phyloP scores from a whole-genome alignment of 176 grass and related monocot species.

The Pontederia crassipes region DNA sequence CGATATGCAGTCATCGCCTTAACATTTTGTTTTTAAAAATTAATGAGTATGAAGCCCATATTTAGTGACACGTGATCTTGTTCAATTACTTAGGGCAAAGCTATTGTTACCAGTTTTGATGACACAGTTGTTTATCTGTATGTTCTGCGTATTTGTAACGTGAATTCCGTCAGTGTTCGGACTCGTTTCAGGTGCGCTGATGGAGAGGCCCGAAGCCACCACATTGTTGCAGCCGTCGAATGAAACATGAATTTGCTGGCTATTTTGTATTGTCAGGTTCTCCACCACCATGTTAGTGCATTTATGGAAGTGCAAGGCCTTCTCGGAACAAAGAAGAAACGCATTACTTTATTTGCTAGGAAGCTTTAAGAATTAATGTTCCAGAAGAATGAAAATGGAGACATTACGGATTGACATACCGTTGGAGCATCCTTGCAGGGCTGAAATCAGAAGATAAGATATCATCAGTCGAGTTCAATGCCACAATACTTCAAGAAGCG shows the following conservation, averaged over 20 bases:
- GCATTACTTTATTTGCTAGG: too few relatives aligned
- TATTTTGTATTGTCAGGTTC: slow-evolving; percentile 28
- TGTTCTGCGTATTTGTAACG: slow-evolving; percentile 18
- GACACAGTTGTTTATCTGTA: slow-evolving; percentile 28
- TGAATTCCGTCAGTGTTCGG: slow-evolving; percentile 54
- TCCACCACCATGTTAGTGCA: slow-evolving; percentile 37
- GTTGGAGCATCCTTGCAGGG: not conserved
- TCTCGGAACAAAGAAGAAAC: not conserved
- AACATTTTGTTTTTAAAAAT: not conserved
- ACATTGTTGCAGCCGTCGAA: slow-evolving; percentile 29
- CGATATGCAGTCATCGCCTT: slow-evolving; percentile 51
- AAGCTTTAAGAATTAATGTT: too few relatives aligned
- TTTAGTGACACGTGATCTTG: not conserved
- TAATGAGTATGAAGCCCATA: too few relatives aligned
- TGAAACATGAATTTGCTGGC: slow-evolving; percentile 39
- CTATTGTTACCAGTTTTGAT: slow-evolving; percentile 26
- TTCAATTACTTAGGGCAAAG: not conserved
- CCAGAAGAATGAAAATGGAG: too few relatives aligned
- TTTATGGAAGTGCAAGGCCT: slow-evolving; percentile 45
- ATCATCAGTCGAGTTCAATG: not conserved
- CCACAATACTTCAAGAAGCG: too few relatives aligned
- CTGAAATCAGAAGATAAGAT: not conserved
- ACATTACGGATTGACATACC: not conserved
- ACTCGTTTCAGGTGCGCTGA: slow-evolving; percentile 28
- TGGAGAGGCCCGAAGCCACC: not conserved